These are phyloP conservation scores for Cladorrhinum samala DNA, from an alignment of 495 filamentous ascomycete species.

Conservation along the genomic window DNA sequence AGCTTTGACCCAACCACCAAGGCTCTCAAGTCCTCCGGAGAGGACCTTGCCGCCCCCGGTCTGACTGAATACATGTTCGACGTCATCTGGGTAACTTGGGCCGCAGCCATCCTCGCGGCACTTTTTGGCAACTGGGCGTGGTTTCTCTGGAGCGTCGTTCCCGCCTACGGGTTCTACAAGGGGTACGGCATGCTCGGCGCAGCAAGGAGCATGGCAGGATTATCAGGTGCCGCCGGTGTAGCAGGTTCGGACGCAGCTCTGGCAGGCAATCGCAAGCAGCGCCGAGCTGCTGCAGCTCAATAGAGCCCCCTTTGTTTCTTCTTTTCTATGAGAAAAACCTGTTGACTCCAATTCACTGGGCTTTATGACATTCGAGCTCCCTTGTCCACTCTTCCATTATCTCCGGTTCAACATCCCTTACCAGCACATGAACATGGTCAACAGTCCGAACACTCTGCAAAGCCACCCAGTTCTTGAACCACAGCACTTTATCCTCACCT, in stretches of 20 bases:
- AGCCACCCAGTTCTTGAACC: constrained; percentile 93
- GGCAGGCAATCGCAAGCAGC: constrained; percentile 45
- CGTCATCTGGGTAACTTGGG: constrained; percentile 87
- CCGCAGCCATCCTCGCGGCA: constrained; percentile 55
- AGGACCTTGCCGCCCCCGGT: constrained; percentile 82
- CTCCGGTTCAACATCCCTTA: constrained; percentile 54
- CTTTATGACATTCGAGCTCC: constrained; percentile 32
- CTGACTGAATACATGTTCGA: constrained; percentile 98
- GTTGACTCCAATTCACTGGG: too few species aligned
- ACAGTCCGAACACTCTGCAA: constrained; percentile 78
- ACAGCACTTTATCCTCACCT: constrained; percentile 59
- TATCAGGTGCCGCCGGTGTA: constrained; percentile 27
- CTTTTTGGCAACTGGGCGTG: constrained; percentile 71
- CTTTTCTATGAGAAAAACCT: too few species aligned
- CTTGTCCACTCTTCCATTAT: constrained; percentile 57
- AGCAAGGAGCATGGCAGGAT: constrained; percentile 59
- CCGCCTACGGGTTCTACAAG: constrained; percentile 62
- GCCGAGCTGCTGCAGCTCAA: constrained; percentile 32
- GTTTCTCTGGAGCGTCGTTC: constrained; percentile 67
- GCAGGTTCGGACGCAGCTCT: constrained; percentile 22
- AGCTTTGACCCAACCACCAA: constrained; percentile 55
- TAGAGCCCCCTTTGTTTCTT: background rate
- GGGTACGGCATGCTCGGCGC: constrained; percentile 61
- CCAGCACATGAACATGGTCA: constrained; percentile 60
- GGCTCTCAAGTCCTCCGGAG: constrained; percentile 67